phyloP scores from a whole-genome alignment of 495 filamentous ascomycete genomes.

The Daldinia concentrica region DNA sequence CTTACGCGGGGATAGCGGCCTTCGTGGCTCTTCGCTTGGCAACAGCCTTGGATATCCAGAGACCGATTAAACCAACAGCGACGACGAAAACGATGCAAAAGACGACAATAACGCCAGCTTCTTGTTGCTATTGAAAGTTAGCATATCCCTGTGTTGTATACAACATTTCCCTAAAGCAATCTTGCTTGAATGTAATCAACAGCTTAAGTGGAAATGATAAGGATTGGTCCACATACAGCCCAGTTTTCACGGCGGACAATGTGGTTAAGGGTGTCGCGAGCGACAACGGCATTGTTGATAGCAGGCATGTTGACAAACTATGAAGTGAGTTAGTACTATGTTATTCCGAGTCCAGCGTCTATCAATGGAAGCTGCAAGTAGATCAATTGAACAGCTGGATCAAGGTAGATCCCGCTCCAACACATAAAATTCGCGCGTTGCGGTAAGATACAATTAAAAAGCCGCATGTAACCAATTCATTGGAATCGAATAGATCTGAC shows the following conservation, averaged over 20 bases:
- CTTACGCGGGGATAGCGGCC: constrained; percentile 37
- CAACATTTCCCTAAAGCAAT: background rate
- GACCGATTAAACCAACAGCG: constrained; percentile 54
- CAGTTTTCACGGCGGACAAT: constrained; percentile 63
- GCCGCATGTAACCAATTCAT: constrained; percentile 22
- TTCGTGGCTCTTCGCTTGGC: constrained; percentile 51
- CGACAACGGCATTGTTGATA: constrained; percentile 57
- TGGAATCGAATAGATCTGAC: background rate
- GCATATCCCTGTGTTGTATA: background rate
- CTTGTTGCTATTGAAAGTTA: constrained; percentile 43
- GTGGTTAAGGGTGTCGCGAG: constrained; percentile 55
- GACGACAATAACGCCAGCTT: constrained; percentile 66
- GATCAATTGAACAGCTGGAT: constrained; percentile 13
- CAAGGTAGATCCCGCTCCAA: background rate
- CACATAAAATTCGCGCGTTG: background rate
- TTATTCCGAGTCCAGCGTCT: background rate
- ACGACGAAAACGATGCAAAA: constrained; percentile 68
- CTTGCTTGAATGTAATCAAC: background rate
- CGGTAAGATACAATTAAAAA: constrained; percentile 19
- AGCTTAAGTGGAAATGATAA: background rate
- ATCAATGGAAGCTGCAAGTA: background rate
- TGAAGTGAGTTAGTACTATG: constrained; percentile 29
- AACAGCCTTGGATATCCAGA: constrained; percentile 58
- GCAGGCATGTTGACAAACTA: constrained; percentile 54
- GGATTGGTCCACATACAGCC: constrained; percentile 32